phyloP scores from a whole-genome alignment of 176 grass and related monocot genomes.

The Olyra latifolia region DNA sequence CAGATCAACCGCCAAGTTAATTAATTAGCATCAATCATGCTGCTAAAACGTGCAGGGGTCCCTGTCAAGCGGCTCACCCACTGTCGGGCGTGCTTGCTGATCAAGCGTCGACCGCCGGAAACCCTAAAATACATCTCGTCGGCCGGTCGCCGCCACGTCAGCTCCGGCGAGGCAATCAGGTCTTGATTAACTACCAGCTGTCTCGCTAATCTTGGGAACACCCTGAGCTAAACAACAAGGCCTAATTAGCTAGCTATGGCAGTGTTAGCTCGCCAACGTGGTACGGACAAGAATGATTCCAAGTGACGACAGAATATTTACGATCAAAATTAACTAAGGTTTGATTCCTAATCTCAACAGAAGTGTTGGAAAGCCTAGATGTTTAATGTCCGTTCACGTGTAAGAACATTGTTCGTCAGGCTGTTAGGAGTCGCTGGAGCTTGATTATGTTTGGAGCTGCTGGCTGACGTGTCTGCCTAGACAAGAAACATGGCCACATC shows the following conservation, averaged over 20 bases:
- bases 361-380: too few species aligned
- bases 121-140: not conserved
- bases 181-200: not conserved
- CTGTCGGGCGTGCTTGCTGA: constrained; percentile 38
- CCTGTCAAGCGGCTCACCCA: constrained; percentile 27
- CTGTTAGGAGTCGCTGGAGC: too few species aligned
- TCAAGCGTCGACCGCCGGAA: not conserved
- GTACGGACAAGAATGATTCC: too few species aligned
- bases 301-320: too few species aligned
- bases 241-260: too few species aligned
- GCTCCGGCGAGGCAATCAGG: not conserved
- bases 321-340: too few species aligned
- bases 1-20: too few species aligned
- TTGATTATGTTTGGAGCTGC: not conserved
- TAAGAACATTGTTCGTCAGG: not conserved
- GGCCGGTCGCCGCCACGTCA: not conserved
- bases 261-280: too few species aligned
- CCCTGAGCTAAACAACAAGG: not conserved
- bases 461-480: not conserved
- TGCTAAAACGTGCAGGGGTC: constrained; percentile 16
- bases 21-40: too few species aligned
- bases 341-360: too few species aligned
- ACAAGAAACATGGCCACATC: too few species aligned
- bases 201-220: not conserved
- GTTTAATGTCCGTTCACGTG: constrained; percentile 8